These are phyloP conservation scores for Deuterostichococcus epilithicus DNA, from an alignment of 139 green algal genomes.

Conservation along the genomic window DNA sequence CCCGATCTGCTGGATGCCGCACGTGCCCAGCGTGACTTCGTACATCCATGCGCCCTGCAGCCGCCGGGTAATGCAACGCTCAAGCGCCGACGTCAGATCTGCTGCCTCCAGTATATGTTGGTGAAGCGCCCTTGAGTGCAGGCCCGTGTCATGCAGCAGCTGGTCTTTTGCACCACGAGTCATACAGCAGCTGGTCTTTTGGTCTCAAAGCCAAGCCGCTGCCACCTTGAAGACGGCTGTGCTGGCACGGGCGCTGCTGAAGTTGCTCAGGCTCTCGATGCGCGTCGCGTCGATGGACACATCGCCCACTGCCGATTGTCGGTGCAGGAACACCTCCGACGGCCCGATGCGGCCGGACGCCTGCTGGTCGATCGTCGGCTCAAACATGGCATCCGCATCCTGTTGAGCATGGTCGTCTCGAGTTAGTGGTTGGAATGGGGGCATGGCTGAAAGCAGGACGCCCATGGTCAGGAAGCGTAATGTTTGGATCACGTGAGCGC, in stretches of 20 bases:
- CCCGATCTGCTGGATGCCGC: conserved; percentile 85
- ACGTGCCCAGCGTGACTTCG: conserved; percentile 72
- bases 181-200: no score
- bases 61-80: background rate
- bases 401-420: background rate
- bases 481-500: no score
- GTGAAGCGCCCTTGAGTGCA: no score
- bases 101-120: no score
- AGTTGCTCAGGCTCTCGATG: conserved; percentile 55
- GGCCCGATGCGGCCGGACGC: conserved; percentile 28
- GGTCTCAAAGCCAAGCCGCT: no score
- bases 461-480: no score
- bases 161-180: no score
- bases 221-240: conserved; percentile 49
- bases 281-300: conserved; percentile 12
- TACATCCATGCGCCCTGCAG: conserved; percentile 81
- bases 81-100: background rate
- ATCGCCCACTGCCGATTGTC: background rate
- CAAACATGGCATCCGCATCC: background rate
- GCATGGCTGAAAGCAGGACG: no score
- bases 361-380: background rate
- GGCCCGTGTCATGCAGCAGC: no score
- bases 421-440: no score
- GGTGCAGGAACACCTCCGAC: conserved; percentile 10
- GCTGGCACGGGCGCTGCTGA: conserved; percentile 70